These are phyloP conservation scores for Xerocomus brunneocitrinus DNA, from an alignment of 768 basidiomycete genomes.

Conservation along the genomic window DNA sequence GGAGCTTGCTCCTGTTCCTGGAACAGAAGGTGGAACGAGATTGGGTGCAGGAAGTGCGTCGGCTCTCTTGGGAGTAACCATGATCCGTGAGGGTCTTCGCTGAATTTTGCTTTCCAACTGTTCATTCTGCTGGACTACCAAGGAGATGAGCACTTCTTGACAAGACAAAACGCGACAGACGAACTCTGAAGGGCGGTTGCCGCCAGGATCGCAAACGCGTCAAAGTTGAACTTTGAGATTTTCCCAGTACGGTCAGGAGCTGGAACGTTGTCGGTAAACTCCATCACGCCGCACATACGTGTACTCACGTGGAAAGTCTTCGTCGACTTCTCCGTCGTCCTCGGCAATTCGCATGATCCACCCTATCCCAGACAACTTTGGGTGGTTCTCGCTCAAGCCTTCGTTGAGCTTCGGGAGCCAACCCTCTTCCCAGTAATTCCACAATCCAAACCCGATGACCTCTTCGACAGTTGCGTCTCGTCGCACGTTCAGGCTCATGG, in stretches of 20 bases:
- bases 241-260: conserved; percentile 87
- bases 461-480: conserved; percentile 93
- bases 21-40: conserved; percentile 36
- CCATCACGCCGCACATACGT: background rate
- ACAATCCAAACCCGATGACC: conserved; percentile 89
- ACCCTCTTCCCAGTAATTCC: conserved; percentile 89
- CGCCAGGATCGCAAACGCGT: conserved; percentile 84
- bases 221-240: conserved; percentile 84
- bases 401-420: conserved; percentile 77
- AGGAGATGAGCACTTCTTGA: background rate
- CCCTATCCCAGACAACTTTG: conserved; percentile 70
- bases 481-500: conserved; percentile 71
- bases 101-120: conserved; percentile 76
- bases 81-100: conserved; percentile 66
- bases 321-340: conserved; percentile 96
- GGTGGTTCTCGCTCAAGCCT: conserved; percentile 56
- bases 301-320: conserved; percentile 91
- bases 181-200: conserved; percentile 67
- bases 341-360: conserved; percentile 95
- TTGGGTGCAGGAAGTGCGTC: conserved; percentile 40
- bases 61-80: conserved; percentile 55
- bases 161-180: conserved; percentile 14
- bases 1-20: conserved; percentile 42
- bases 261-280: conserved; percentile 28
- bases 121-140: conserved; percentile 69